Conservation (phyloP, 1,284 basidiomycete species). For the Cronartium ribicola region DNA sequence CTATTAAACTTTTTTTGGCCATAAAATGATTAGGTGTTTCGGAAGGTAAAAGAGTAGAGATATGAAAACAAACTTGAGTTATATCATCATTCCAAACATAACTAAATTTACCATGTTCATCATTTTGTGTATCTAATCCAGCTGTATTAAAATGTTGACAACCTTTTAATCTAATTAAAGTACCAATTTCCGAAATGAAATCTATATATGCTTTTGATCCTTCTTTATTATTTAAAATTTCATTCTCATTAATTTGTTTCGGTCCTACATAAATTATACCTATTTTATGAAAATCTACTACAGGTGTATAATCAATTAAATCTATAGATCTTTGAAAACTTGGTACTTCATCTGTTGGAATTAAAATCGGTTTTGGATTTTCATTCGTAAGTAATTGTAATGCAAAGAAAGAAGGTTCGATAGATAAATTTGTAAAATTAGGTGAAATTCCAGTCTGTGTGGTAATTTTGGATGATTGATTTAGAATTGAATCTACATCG, state of each 20-base stretch:
- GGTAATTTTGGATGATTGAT: slow-evolving; percentile 31
- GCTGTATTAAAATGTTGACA: slow-evolving; percentile 80
- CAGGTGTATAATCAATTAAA: slow-evolving; percentile 77
- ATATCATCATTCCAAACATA: slow-evolving; percentile 99
- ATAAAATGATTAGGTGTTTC: slow-evolving; percentile 48
- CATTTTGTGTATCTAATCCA: slow-evolving; percentile 79
- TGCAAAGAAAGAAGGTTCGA: slow-evolving; percentile 82
- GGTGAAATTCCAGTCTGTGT: slow-evolving; percentile 31
- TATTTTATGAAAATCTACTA: slow-evolving; percentile 96
- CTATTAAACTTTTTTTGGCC: slow-evolving; percentile 81
- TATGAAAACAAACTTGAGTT: slow-evolving; percentile 89
- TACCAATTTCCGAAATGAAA: slow-evolving; percentile 83
- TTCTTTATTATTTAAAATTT: slow-evolving; percentile 83
- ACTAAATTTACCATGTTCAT: slow-evolving; percentile 76
- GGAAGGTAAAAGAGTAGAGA: slow-evolving; percentile 94
- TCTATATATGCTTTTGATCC: slow-evolving; percentile 92
- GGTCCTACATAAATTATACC: slow-evolving; percentile 94
- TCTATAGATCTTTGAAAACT: slow-evolving; percentile 64
- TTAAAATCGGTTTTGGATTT: slow-evolving; percentile 48
- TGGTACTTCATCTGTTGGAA: slow-evolving; percentile 54
- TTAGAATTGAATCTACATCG: slow-evolving; percentile 24
- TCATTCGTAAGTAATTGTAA: slow-evolving; percentile 58
- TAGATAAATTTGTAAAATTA: slow-evolving; percentile 54
- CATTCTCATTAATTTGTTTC: slow-evolving; percentile 75
- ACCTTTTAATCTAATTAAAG: slow-evolving; percentile 81